Percentiles rank a stretch among this genome's conserved stretches.
Evolutionary conservation across 345 rosid genomes (phyloP).

Genomic region (Eucalyptus cloeziana): DNA sequence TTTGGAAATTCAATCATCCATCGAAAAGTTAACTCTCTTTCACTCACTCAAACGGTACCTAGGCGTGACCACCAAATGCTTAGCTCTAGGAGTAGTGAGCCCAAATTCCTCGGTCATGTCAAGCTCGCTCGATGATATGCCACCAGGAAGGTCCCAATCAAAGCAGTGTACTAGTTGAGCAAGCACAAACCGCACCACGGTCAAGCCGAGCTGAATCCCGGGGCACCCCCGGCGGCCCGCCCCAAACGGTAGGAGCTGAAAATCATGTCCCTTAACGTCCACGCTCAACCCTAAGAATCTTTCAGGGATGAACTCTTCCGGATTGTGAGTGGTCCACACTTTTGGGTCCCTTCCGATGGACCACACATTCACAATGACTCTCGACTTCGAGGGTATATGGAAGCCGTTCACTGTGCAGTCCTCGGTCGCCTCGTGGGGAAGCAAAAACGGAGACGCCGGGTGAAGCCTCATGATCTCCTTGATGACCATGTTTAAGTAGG

Average conservation of each 20-base stretch:
- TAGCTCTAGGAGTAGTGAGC: conserved; percentile 9
- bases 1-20: not conserved
- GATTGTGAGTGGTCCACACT: conserved; percentile 7
- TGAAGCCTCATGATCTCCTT: conserved; percentile 38
- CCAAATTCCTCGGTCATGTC: conserved; percentile 36
- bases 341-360: conserved; percentile 27
- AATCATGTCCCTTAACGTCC: conserved; percentile 20
- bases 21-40: not conserved
- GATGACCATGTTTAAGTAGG: conserved; percentile 23
- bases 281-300: conserved; percentile 14
- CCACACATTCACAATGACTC: conserved; percentile 15
- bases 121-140: conserved; percentile 1
- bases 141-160: conserved; percentile 27
- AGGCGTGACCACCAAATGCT: conserved; percentile 19
- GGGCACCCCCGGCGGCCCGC: conserved; percentile 32
- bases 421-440: conserved; percentile 16
- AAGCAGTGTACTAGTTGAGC: conserved; percentile 44
- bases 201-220: conserved; percentile 20
- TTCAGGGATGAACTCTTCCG: conserved; percentile 24
- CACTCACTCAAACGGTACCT: conserved; percentile 3
- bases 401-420: conserved; percentile 16
- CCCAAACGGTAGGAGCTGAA: conserved; percentile 36
- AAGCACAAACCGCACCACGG: conserved; percentile 1
- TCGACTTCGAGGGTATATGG: conserved; percentile 14
- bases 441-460: conserved; percentile 17